phyloP scores from a whole-genome alignment of 257 asterid genomes.

The Anisodus tanguticus region DNA sequence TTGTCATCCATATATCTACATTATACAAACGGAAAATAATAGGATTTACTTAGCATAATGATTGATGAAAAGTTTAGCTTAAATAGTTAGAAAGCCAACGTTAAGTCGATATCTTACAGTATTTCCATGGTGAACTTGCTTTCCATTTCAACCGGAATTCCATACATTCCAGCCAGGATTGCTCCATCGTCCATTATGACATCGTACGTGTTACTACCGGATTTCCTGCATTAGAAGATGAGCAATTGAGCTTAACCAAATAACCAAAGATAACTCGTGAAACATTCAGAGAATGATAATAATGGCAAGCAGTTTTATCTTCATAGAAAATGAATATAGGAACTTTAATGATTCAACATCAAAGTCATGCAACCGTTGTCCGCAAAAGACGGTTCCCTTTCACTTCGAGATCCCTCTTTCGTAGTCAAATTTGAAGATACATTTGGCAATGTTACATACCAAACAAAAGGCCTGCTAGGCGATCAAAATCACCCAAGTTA shows the following conservation, averaged over 20 bases:
- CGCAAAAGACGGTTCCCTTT: not conserved
- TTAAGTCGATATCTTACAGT: conserved; percentile 53
- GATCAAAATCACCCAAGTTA: not conserved
- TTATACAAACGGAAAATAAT: not conserved
- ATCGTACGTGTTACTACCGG: conserved; percentile 56
- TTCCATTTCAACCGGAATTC: conserved; percentile 78
- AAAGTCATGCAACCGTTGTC: not conserved
- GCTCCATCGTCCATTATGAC: conserved; percentile 96
- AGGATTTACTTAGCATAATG: not conserved
- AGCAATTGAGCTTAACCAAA: not conserved
- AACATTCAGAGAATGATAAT: not conserved
- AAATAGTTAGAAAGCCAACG: conserved; percentile 2
- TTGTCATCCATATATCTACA: conserved; percentile 83
- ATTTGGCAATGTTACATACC: not conserved
- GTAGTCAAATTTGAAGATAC: not conserved
- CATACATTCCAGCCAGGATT: conserved; percentile 76
- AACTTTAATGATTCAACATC: not conserved
- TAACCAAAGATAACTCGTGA: not conserved
- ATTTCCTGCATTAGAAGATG: conserved; percentile 53
- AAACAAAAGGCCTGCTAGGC: not conserved
- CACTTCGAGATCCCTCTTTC: not conserved
- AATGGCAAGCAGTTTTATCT: not conserved
- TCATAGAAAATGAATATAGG: not conserved
- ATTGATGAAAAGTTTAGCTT: not conserved
- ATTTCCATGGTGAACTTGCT: conserved; percentile 66